Evolutionary conservation across 768 basidiomycete species (phyloP).

Genomic region (Rubroboletus pulcherrimus): DNA sequence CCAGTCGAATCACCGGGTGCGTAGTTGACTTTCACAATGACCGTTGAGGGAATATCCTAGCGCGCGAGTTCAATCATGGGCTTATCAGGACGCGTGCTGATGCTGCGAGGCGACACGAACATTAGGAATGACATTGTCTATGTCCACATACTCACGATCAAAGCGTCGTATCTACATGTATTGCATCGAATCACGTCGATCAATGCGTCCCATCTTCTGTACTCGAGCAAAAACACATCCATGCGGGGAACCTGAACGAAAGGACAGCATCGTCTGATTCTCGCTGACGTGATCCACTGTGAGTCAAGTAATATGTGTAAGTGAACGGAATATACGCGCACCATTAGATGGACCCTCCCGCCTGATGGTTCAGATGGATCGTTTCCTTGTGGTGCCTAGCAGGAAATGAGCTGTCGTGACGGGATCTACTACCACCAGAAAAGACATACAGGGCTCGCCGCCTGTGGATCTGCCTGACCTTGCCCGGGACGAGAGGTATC

Average conservation of each 20-base stretch:
- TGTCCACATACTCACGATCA: neutral
- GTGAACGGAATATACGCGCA: neutral
- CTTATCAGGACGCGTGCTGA: no score
- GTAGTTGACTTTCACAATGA: no score
- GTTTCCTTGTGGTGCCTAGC: neutral
- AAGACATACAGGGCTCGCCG: neutral
- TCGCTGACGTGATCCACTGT: neutral
- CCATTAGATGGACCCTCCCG: neutral
- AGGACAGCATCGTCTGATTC: neutral
- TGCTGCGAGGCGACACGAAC: neutral
- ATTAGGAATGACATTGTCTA: neutral
- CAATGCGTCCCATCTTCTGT: neutral
- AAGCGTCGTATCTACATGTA: neutral
- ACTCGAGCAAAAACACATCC: neutral
- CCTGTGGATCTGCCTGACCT: neutral
- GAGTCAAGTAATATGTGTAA: neutral
- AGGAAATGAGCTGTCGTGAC: neutral
- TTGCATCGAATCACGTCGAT: neutral
- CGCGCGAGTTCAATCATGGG: no score
- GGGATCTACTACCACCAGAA: neutral
- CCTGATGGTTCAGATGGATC: neutral
- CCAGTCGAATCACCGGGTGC: no score
- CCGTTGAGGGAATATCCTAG: no score
- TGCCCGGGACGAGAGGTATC: neutral
- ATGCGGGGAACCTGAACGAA: neutral